Base-by-base conservation (phyloP, 345 rosid species). In the Theobroma cacao region DNA sequence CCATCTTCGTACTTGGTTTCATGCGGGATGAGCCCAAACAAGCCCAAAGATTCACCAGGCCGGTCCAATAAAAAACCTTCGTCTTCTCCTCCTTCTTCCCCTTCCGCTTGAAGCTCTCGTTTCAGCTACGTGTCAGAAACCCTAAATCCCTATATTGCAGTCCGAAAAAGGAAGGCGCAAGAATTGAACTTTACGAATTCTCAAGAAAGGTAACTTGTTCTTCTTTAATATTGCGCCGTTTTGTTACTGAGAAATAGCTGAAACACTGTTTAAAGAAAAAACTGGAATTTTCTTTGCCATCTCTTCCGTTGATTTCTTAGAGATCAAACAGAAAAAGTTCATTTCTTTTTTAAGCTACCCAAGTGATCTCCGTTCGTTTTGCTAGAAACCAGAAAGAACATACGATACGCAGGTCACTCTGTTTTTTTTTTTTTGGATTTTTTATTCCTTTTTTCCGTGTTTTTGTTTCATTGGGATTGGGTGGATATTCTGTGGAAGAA, bases 81-180 rank as follows among this genome's bases (percentile, higher is more conserved):
- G 43, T 22, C 33, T 38, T 53, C 45, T 43, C 10, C 79, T 53
- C 76, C 75, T 71, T 79, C 71, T 80, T 69, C 77, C 75, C 41
- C 41, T n/a, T 74, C 79, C 45, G 17, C 31, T 45, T 52, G 18
- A n/a, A 52, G 59, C 43, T 41, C 70, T 43, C 63, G 38, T 30
- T 71, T 34, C 47, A 34, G 17, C 31, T 82, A 63, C 34, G 77
- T 30, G 22, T 62, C 60, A 4, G 30, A 70, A 75, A 78, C 79
- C 82, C 82, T 75, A 82, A 68, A 48, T 22, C 60, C 45, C 30
- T 4, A 31, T 33, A 50, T 31, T 33, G 50, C 11, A 31, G 11
- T 50, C 34, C 13, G 14, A 33, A 28, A 40, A 72, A 28, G n/a
- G 34, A 36, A 24, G 22, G 7, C n/a, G 7, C 69, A 15, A 66